phyloP scores from a whole-genome alignment of 2,329 filamentous ascomycete genomes.

The Periconia digitata region DNA sequence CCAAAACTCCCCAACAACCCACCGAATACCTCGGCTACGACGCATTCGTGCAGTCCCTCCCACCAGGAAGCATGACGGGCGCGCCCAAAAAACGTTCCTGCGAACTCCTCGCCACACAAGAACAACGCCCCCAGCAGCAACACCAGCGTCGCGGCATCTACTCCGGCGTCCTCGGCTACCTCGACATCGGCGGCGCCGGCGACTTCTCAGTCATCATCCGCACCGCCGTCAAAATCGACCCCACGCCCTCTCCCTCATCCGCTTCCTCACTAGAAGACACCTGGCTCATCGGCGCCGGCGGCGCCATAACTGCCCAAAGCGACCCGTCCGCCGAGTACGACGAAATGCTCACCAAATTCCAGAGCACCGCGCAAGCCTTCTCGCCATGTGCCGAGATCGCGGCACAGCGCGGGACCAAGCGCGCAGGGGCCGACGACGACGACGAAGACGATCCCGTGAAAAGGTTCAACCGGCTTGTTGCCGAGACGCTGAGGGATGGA shows the following conservation, averaged over 20 bases:
- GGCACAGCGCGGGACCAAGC: not conserved
- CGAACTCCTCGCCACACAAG: constrained; percentile 64
- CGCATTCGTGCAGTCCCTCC: constrained; percentile 74
- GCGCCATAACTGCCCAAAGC: constrained; percentile 84
- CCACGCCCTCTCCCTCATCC: not conserved
- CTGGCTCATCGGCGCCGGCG: constrained; percentile 88
- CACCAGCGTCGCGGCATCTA: constrained; percentile 71
- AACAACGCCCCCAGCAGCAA: constrained; percentile 60
- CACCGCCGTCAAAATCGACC: constrained; percentile 64
- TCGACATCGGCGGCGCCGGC: constrained; percentile 80
- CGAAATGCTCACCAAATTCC: constrained; percentile 69
- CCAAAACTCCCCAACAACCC: constrained; percentile 9
- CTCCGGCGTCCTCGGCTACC: constrained; percentile 85
- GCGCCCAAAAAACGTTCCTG: constrained; percentile 93
- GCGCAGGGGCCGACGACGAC: not conserved
- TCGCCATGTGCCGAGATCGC: constrained; percentile 12
- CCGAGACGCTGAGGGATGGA: not conserved
- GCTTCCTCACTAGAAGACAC: constrained; percentile 49
- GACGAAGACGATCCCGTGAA: constrained; percentile 4
- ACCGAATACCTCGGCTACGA: constrained; percentile 63
- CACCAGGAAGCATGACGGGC: constrained; percentile 94
- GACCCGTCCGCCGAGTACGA: constrained; percentile 79
- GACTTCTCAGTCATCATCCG: constrained; percentile 93
- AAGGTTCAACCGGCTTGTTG: no score
- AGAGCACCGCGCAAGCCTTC: constrained; percentile 37